Percentiles rank a stretch among this genome's conserved stretches.
These are phyloP conservation scores for Thelonectria olida DNA, from an alignment of 2,329 filamentous ascomycete species.

Conservation along the genomic window DNA sequence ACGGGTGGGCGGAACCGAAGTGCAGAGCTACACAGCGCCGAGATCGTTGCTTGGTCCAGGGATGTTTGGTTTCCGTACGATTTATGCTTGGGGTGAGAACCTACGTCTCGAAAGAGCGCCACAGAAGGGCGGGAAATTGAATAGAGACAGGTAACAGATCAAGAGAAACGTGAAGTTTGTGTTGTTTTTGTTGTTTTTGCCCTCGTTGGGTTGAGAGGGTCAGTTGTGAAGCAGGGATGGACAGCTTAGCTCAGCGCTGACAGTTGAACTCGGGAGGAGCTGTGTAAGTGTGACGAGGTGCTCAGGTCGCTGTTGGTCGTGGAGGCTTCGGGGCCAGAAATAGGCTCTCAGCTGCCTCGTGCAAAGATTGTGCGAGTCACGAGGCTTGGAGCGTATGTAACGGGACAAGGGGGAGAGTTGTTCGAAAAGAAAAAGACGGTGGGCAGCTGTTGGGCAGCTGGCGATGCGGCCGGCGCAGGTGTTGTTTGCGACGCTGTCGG, in stretches of 20 bases:
- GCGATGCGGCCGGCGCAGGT: conserved; percentile 34
- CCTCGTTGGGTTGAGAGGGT: conserved; percentile 29
- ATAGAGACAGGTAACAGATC: background rate
- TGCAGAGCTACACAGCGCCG: conserved; percentile 5
- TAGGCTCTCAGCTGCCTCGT: conserved; percentile 18
- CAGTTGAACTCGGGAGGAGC: conserved; percentile 28
- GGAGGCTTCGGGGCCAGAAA: conserved; percentile 21
- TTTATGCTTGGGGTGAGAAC: background rate
- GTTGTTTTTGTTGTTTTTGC: background rate
- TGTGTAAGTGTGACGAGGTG: conserved; percentile 41
- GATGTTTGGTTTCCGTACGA: background rate
- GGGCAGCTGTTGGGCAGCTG: conserved; percentile 17
- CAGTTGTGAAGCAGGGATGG: conserved; percentile 27
- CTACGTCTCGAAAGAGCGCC: background rate
- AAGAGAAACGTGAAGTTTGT: conserved; percentile 1
- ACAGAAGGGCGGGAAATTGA: background rate
- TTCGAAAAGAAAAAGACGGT: conserved; percentile 35
- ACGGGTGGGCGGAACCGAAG: conserved; percentile 8
- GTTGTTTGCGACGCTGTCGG: conserved; percentile 29
- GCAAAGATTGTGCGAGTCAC: conserved; percentile 36
- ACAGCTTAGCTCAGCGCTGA: conserved; percentile 35
- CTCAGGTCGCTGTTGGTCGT: conserved; percentile 23
- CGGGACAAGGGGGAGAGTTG: conserved; percentile 24
- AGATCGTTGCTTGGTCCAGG: conserved; percentile 10
- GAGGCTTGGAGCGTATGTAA: conserved; percentile 28